Evolutionary conservation across 495 filamentous ascomycete genomes (phyloP).

Genomic region (Hyphodiscus hymeniophilus): DNA sequence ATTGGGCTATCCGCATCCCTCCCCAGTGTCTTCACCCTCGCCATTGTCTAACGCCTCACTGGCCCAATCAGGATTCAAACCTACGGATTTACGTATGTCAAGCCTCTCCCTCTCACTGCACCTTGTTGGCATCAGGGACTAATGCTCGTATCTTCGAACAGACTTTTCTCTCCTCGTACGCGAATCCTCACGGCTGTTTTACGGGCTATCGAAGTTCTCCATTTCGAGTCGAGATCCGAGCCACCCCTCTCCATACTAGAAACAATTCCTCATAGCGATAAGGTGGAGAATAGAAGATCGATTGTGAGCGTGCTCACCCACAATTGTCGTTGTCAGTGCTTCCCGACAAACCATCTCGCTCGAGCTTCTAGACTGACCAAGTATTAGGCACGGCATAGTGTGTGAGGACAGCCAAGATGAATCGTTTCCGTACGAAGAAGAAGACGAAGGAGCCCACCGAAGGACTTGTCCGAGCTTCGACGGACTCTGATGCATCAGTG

Average conservation of each 20-base stretch:
- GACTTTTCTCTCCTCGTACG: conserved; percentile 4
- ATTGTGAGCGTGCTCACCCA: conserved; percentile 22
- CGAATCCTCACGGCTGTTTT: background rate
- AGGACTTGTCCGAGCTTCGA: conserved; percentile 34
- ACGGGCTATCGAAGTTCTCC: conserved; percentile 3
- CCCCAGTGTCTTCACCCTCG: background rate
- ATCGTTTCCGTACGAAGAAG: conserved; percentile 65
- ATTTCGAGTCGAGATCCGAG: conserved; percentile 2
- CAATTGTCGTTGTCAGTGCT: conserved; percentile 11
- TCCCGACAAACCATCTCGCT: background rate
- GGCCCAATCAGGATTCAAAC: background rate
- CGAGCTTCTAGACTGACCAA: background rate
- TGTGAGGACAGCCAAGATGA: conserved; percentile 39
- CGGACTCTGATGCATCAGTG: conserved; percentile 41
- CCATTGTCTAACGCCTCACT: background rate
- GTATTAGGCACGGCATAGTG: background rate
- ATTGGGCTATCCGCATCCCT: background rate
- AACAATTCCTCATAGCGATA: background rate
- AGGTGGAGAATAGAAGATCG: conserved; percentile 11
- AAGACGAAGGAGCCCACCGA: conserved; percentile 53
- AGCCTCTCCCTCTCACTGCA: background rate
- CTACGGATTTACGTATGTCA: conserved; percentile 4
- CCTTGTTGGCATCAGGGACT: conserved; percentile 13
- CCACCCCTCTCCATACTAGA: background rate
- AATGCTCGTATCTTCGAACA: conserved; percentile 12